Evolutionary conservation across 2,329 filamentous ascomycete species (phyloP), one percentile per base, ranked within the genome.

Genomic region (Hypomyces rosellus): DNA sequence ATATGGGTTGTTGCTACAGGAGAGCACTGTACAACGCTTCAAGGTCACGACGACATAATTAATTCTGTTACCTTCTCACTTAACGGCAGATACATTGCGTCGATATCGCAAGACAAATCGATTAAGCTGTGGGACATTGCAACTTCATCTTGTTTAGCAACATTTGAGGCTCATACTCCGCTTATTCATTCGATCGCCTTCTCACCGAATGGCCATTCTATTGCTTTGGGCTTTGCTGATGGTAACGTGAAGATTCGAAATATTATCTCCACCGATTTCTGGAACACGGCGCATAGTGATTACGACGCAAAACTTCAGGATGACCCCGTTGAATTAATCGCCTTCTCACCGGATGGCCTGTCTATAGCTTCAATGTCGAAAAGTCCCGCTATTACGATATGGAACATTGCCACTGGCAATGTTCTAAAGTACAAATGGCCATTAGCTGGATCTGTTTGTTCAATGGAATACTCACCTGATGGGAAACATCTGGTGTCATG

Each of bases 41-140:
- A 52, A 38, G 51, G 51, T 20, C 47, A 52, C 30, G 33, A 20
- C 5, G 13, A 25, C 16, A 33, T 1, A 16, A 38, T 48, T 5
- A 38, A 1, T 1, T 52, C 43, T 14, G 33, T 52, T 20, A 48
- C 37, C 2, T 48, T 41, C 20, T 48, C 46, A 18, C 36, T 18
- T 9, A 37, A 48, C 25, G 18, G 18, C 5, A 25, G 3, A n/a
- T 25, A 6, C 3, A 11, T 48, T 4, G 46, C 36, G 15, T 48
- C 46, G 3, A 4, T 8, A 3, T 30, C 38, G n/a, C 1, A 18
- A 1, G 34, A 41, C 22, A 34, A 12, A 3, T 30, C 13, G 2
- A 11, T 48, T 33, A 22, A 22, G 11, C 4, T 45, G 4, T 45
- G 42, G 42, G 22, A 18, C 5, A 14, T 34, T n/a, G 8, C 11